These are phyloP conservation scores for Ehretia macrophylla DNA, from an alignment of 257 asterid species.

Conservation along the genomic window DNA sequence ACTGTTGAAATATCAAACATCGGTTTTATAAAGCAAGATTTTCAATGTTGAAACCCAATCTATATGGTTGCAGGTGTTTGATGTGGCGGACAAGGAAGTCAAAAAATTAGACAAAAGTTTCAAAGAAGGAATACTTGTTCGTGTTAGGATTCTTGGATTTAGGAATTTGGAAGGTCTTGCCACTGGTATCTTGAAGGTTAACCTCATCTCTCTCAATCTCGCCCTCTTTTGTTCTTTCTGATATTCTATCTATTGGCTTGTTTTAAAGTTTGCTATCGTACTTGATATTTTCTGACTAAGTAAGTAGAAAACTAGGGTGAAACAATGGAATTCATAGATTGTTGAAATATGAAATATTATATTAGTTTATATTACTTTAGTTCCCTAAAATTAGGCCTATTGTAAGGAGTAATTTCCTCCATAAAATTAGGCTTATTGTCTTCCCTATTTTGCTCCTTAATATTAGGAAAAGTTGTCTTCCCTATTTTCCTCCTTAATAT, in stretches of 20 bases:
- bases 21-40: not conserved
- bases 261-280: too few relatives aligned
- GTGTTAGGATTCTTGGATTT: constrained; percentile 81
- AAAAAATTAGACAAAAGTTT: constrained; percentile 68
- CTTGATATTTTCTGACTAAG: too few relatives aligned
- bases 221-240: constrained; percentile 4
- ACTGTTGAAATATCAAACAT: not conserved
- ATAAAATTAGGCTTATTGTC: too few relatives aligned
- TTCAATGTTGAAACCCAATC: constrained; percentile 4
- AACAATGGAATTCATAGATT: too few relatives aligned
- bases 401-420: too few relatives aligned
- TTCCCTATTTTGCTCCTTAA: too few relatives aligned
- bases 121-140: constrained; percentile 73
- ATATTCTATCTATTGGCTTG: not conserved
- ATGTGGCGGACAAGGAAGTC: constrained; percentile 75
- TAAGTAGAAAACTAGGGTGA: too few relatives aligned
- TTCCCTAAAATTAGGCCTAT: too few relatives aligned
- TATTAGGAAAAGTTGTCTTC: too few relatives aligned
- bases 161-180: constrained; percentile 96
- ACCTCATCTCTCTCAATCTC: constrained; percentile 8
- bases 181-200: constrained; percentile 74
- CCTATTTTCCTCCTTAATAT: too few relatives aligned
- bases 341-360: too few relatives aligned
- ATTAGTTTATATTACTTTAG: too few relatives aligned
- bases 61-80: constrained; percentile 47